Percentiles rank a stretch among this genome's conserved stretches.
These are phyloP conservation scores for Comarum palustre DNA, from an alignment of 306 rosid species.

Conservation along the genomic window DNA sequence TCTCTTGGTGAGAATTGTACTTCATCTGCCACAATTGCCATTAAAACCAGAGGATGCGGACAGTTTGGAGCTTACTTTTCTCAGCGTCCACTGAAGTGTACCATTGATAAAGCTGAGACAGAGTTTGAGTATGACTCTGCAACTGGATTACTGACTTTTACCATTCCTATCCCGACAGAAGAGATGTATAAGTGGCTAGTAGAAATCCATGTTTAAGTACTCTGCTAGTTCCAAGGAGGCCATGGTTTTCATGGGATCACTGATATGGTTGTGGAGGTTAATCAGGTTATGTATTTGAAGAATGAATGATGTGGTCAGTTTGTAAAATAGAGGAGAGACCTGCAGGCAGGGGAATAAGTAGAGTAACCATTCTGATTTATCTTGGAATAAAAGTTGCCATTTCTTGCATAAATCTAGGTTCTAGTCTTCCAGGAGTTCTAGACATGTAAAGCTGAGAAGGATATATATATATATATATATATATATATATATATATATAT, in stretches of 20 bases:
- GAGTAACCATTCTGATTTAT: neutral
- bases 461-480: no score
- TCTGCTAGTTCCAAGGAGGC: neutral
- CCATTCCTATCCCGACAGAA: conserved; percentile 46
- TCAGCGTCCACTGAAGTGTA: conserved; percentile 52
- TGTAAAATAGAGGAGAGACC: conserved; percentile 5
- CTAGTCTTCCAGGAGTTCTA: neutral
- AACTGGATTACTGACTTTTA: conserved; percentile 56
- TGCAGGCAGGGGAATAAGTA: neutral
- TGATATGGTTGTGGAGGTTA: neutral
- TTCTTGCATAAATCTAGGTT: neutral
- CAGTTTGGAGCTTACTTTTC: conserved; percentile 76
- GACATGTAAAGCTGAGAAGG: no score
- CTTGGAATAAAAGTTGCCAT: neutral
- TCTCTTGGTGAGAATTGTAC: conserved; percentile 38
- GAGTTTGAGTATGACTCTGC: conserved; percentile 44
- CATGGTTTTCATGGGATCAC: neutral
- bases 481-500: no score
- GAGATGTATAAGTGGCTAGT: conserved; percentile 68
- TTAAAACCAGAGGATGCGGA: conserved; percentile 70
- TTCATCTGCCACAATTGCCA: conserved; percentile 40
- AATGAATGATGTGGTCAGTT: neutral
- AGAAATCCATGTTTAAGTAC: conserved; percentile 56
- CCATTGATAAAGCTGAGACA: conserved; percentile 36
- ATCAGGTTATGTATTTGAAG: neutral